These are phyloP conservation scores for Letharia lupina DNA, from an alignment of 495 filamentous ascomycete genomes.

Conservation along the genomic window DNA sequence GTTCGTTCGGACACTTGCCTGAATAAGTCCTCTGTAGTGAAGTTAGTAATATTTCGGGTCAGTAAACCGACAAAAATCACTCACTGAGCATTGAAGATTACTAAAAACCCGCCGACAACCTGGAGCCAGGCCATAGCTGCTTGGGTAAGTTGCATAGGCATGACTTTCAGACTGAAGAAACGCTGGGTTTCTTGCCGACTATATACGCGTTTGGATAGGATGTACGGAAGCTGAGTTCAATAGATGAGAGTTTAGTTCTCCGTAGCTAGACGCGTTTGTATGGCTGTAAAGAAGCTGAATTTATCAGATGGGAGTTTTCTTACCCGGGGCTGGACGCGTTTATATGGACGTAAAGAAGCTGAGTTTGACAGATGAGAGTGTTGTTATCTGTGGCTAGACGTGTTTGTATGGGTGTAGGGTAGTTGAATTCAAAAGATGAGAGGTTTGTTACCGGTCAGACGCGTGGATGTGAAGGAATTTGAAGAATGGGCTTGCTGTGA, in stretches of 20 bases:
- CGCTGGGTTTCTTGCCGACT: background rate
- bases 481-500: background rate
- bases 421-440: background rate
- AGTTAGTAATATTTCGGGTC: background rate
- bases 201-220: background rate
- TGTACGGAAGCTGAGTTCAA: too few species aligned
- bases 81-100: slow-evolving; percentile 22
- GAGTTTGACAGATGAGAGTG: too few species aligned
- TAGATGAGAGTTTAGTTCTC: too few species aligned
- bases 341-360: too few species aligned
- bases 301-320: too few species aligned
- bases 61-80: background rate
- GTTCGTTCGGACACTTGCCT: slow-evolving; percentile 2
- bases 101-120: slow-evolving; percentile 13
- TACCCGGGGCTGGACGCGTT: too few species aligned
- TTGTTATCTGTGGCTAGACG: too few species aligned
- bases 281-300: too few species aligned
- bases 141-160: background rate
- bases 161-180: background rate
- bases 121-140: slow-evolving; percentile 14
- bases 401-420: background rate
- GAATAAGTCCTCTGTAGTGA: background rate
- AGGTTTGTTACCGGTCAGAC: background rate
- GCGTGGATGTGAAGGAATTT: background rate
- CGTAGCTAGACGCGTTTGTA: too few species aligned